phyloP scores from a whole-genome alignment of 768 basidiomycete species.

The Mycena crocata region DNA sequence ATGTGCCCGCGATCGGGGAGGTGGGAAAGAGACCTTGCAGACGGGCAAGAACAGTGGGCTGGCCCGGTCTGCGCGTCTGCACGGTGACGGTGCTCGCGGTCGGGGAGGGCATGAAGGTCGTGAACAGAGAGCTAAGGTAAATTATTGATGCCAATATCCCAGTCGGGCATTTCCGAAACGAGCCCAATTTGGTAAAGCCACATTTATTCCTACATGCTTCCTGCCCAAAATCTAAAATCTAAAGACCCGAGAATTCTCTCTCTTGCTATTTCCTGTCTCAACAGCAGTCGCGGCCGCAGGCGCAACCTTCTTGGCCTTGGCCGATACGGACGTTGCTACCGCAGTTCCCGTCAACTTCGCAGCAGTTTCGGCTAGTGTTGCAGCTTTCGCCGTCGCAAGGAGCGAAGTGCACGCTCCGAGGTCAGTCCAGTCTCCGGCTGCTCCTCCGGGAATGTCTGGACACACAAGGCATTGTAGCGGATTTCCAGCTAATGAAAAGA shows the following conservation, averaged over 20 bases:
- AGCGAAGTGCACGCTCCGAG: conserved; percentile 44
- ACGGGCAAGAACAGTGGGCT: conserved; percentile 59
- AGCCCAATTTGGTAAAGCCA: too few species aligned
- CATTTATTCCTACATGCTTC: background rate
- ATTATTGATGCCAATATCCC: too few species aligned
- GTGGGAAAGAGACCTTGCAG: conserved; percentile 64
- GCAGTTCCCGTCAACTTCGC: conserved; percentile 19
- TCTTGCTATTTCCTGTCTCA: conserved; percentile 18
- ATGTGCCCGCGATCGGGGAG: conserved; percentile 40
- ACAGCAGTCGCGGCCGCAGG: background rate
- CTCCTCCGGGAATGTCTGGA: conserved; percentile 18
- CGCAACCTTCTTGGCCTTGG: background rate
- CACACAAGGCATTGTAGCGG: background rate
- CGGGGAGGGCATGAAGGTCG: conserved; percentile 17
- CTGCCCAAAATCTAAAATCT: conserved; percentile 13
- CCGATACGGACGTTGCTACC: background rate
- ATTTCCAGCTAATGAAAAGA: conserved; percentile 43
- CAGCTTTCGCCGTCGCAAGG: conserved; percentile 21
- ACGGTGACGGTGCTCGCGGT: conserved; percentile 18
- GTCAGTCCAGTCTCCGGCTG: conserved; percentile 47
- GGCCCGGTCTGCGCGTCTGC: conserved; percentile 29
- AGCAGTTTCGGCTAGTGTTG: conserved; percentile 1
- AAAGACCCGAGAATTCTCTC: conserved; percentile 24
- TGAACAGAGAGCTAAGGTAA: background rate
- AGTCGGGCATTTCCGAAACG: too few species aligned